Percentiles rank a stretch among this genome's conserved stretches.
phyloP scores from a whole-genome alignment of 805 yeast genomes.

The Spathaspora sp. region DNA sequence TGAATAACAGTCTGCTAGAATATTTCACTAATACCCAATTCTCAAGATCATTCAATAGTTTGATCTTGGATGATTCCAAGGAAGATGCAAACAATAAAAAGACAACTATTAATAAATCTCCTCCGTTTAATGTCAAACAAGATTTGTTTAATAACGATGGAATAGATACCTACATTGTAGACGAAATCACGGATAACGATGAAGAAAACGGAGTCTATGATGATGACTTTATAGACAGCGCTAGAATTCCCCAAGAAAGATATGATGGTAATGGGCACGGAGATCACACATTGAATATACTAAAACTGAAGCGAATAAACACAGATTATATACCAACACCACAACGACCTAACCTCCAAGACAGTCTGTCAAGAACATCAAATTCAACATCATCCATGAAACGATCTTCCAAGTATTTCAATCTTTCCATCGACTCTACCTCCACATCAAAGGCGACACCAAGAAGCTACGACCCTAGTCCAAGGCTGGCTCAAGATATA shows the following conservation, averaged over 20 bases:
- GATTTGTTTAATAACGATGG: constrained; percentile 17
- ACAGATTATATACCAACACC: background rate
- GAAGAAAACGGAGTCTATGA: constrained; percentile 10
- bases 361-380: background rate
- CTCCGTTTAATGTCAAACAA: constrained; percentile 38
- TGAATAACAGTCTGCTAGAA: constrained; percentile 15
- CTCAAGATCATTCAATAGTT: constrained; percentile 39
- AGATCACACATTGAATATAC: background rate
- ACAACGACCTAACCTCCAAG: background rate
- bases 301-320: constrained; percentile 1
- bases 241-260: constrained; percentile 3
- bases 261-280: constrained; percentile 2
- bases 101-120: constrained; percentile 34
- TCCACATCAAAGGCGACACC: background rate
- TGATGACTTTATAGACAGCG: constrained; percentile 7
- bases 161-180: constrained; percentile 19
- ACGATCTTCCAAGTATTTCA: constrained; percentile 39
- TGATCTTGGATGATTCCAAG: constrained; percentile 32
- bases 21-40: constrained; percentile 37
- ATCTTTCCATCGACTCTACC: constrained; percentile 31
- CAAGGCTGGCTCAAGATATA: background rate
- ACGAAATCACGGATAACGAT: constrained; percentile 10
- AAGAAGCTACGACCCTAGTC: constrained; percentile 1
- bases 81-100: constrained; percentile 3
- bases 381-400: constrained; percentile 23